Evolutionary conservation across 192 early-diverging fungal species (phyloP), one percentile per base, ranked within the genome.

Genomic region (Fimicolochytrium jonesii): DNA sequence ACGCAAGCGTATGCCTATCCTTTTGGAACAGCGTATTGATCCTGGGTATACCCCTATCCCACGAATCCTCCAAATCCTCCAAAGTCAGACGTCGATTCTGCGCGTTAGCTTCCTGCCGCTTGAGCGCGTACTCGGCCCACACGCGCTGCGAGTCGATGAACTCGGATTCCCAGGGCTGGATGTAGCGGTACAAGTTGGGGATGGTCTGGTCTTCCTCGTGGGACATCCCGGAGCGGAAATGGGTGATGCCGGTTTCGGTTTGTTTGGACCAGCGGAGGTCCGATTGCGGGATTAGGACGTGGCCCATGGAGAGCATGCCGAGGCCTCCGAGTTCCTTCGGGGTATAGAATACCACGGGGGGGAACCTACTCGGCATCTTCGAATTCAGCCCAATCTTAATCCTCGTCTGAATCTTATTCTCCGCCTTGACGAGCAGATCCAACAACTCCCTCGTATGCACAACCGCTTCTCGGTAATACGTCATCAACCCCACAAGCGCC

Each of bases 321-420:
- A 99, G 80, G 36, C 96, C 96, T 68, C 96, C 94, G 41, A 98
- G 76, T 76, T 94, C 94, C 77, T 92, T 93, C 9, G 93, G 93
- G 36, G 83, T 87, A 60, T 86, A 85, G 51, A 79, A 80, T 7
- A 95, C 90, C 0, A 93, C 91, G 10, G 94, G 92, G 37, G 96
- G 96, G 84, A 97, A 97, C 69, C 96, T 82, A 31, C 87, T 88
- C 59, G 94, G 94, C 91, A 97, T 97, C 78, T 99, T 99, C 30
- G 92, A 94, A 77, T 99, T 99, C 61, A 99, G 83, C 55, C 96
- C 96, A 77, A 97, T 96, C 85, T 96, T 99, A 74, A 99, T 88
- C 78, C 96, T 89, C 28, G 94, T 91, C 76, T 99, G 96, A 54
- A 99, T 94, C 79, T 97, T 97, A 74, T 95, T 99, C 70, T 99